Conservation (phyloP, 805 yeast species). For the Starmerella scarabaei region DNA sequence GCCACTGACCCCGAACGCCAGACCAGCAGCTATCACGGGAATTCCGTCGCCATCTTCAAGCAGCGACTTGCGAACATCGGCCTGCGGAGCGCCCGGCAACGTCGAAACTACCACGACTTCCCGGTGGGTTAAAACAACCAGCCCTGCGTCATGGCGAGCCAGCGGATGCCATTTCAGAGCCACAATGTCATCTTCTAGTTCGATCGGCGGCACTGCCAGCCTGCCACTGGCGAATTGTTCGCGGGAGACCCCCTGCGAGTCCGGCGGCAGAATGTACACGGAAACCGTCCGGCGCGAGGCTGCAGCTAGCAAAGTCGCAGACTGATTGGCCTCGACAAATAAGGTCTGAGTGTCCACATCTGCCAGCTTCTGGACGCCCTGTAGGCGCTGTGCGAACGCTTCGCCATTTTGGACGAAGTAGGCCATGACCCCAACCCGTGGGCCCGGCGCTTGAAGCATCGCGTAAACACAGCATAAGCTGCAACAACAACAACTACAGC, state of each 20-base stretch:
- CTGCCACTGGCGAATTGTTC: no score
- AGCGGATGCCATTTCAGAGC: conserved; percentile 36
- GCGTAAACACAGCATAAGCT: no score
- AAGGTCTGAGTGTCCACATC: no score
- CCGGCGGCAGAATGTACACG: no score
- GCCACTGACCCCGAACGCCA: conserved; percentile 33
- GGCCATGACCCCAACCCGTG: no score
- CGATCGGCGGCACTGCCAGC: background rate
- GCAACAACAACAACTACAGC: no score
- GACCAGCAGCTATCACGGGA: conserved; percentile 27
- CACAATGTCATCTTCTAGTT: conserved; percentile 22
- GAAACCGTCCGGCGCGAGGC: background rate
- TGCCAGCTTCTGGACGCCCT: no score
- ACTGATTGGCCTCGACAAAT: no score
- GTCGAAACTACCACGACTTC: conserved; percentile 11
- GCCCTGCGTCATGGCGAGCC: conserved; percentile 33
- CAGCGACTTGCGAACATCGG: conserved; percentile 24
- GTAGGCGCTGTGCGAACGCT: no score
- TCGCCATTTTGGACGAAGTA: no score
- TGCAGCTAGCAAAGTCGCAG: background rate
- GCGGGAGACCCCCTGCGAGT: no score
- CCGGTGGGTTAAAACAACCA: conserved; percentile 33
- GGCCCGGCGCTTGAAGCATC: no score
- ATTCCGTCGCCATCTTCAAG: conserved; percentile 3
- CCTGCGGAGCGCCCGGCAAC: conserved; percentile 25